These are phyloP conservation scores for Aspergillus funiculosus DNA, from an alignment of 495 filamentous ascomycete genomes.

Conservation along the genomic window DNA sequence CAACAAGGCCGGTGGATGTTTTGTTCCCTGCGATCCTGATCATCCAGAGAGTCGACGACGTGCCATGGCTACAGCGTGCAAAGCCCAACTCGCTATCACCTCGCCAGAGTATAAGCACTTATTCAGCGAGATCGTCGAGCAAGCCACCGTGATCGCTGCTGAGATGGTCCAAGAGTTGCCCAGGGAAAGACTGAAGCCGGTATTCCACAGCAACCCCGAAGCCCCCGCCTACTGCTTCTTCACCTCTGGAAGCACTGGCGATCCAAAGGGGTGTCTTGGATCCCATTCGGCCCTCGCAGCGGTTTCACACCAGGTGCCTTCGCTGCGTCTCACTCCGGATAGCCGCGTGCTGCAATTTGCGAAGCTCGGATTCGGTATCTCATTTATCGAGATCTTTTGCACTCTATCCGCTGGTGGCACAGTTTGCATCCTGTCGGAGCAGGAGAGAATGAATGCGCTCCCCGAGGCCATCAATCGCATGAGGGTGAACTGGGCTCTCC, in stretches of 20 bases:
- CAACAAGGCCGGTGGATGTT: not conserved
- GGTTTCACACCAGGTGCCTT: constrained; percentile 4
- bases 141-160: no score
- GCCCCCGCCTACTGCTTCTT: constrained; percentile 23
- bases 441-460: constrained; percentile 33
- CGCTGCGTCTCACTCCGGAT: not conserved
- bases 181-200: no score
- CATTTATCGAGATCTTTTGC: constrained; percentile 46
- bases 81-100: not conserved
- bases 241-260: constrained; percentile 37
- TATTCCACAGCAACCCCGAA: not conserved
- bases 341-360: constrained; percentile 44
- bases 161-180: no score
- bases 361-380: constrained; percentile 47
- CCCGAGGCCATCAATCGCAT: constrained; percentile 23
- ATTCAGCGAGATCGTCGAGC: no score
- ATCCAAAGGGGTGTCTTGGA: constrained; percentile 38
- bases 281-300: constrained; percentile 20
- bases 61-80: constrained; percentile 33
- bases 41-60: constrained; percentile 42
- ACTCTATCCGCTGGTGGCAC: constrained; percentile 44
- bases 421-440: constrained; percentile 49
- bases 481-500: constrained; percentile 25
- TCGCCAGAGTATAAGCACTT: not conserved
- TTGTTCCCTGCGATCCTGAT: constrained; percentile 35